Base-by-base conservation (phyloP, 192 early-diverging fungal genomes). In the Dimargaris xerosporica region DNA sequence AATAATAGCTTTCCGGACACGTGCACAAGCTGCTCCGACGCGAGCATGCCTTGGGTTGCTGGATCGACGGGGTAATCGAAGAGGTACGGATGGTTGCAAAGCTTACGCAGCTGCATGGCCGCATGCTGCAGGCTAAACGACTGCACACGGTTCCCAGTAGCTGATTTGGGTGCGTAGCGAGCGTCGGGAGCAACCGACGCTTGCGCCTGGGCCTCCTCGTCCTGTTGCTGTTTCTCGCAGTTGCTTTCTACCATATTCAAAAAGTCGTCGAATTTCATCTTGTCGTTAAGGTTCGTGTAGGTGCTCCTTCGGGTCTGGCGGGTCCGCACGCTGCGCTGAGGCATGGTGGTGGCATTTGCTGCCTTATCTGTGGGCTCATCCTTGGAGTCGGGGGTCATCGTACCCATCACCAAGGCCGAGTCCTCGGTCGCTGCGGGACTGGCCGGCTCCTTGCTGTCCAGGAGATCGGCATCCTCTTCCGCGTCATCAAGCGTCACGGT, bases 21-120 rank as follows among this genome's bases (percentile, higher is more conserved):
- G 29, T 76, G 72, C 26, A 93, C 81, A 19, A 90, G 66, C 30
- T 81, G 78, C 62, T 79, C 65, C 21, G 75, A 71, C 5, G 74
- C 68, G 5, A 76, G 78, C 6, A 82, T 82, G 44, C 67, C 83
- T 23, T 77, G 81, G 1, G 86, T 84, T 6, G 67, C 64, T 2
- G 82, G 78, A 65, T 89, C 85, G 46, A 82, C 65, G 1, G 84
- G 86, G 71, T 89, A 85, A 51, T 90, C 82, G 66, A 95, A 94
- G 15, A 96, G 71, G 64, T 89, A 98, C 12, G 95, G 94, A 70
- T 98, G 95, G 69, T 96, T 93, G 75, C 95, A 98, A 52, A 89
- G 80, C 68, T 96, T 96, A 61, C 94, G 88, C 34, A 96, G 74
- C 68, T 96, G 94, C 87, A 96, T 90, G 44, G 61, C 21, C 17